A percentile compares a stretch with the other conserved stretches of the same genome.
Conservation (phyloP, 1,284 basidiomycete species). For the Cerrena zonata region DNA sequence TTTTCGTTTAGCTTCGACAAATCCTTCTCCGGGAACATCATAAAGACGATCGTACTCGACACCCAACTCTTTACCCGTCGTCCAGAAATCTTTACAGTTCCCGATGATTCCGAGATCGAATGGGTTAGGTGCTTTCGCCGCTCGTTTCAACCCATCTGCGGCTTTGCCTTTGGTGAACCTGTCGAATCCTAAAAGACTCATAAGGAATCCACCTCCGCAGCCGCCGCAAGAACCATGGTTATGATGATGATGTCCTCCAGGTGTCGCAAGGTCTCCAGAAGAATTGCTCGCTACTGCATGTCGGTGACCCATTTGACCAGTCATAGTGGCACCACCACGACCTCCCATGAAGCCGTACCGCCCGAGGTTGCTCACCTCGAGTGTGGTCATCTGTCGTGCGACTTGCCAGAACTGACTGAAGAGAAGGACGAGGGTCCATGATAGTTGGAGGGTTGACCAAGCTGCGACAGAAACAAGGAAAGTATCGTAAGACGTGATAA, state of each 20-base stretch:
- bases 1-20: conserved; percentile 60
- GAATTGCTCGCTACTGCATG: conserved; percentile 30
- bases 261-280: conserved; percentile 15
- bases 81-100: conserved; percentile 98
- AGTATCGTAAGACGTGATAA: conserved; percentile 64
- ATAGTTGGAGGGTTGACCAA: conserved; percentile 88
- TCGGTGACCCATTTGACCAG: conserved; percentile 65
- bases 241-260: conserved; percentile 16
- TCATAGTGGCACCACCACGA: conserved; percentile 67
- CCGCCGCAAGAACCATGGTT: conserved; percentile 34
- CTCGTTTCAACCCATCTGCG: conserved; percentile 70
- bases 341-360: conserved; percentile 97
- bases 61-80: conserved; percentile 73
- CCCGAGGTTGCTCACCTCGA: conserved; percentile 92
- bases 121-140: conserved; percentile 76
- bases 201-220: conserved; percentile 60
- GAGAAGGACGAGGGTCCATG: conserved; percentile 88
- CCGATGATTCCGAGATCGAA: conserved; percentile 81
- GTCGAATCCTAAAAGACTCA: conserved; percentile 88
- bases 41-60: conserved; percentile 88
- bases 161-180: conserved; percentile 88
- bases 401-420: conserved; percentile 88
- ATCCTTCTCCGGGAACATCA: conserved; percentile 83
- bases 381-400: conserved; percentile 89
- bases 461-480: conserved; percentile 77